These are phyloP conservation scores for Stentor coeruleus DNA, from an alignment of 73 alveolate species.

Conservation along the genomic window DNA sequence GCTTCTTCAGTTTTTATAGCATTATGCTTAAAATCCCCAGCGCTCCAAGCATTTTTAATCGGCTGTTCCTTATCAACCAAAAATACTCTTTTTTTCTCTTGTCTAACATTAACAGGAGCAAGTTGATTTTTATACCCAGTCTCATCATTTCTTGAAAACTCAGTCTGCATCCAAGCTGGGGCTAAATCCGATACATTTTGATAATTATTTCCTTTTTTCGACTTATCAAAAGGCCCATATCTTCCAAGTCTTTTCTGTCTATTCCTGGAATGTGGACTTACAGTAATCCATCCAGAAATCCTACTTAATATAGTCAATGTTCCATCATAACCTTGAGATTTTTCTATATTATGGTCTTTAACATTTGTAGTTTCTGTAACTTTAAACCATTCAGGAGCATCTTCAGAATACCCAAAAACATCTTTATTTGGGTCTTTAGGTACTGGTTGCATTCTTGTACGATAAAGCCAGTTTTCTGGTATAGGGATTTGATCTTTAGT, in stretches of 20 bases:
- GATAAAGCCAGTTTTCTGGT: no score
- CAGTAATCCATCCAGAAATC: neutral
- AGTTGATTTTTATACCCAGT: neutral
- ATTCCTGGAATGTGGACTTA: neutral
- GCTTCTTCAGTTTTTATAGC: neutral
- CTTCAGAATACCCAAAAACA: no score
- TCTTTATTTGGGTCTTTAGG: no score
- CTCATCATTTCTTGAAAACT: neutral
- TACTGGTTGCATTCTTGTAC: no score
- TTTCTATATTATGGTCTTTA: neutral
- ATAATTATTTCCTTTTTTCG: no score
- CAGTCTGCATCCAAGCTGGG: no score
- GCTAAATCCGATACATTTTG: no score
- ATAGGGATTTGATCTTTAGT: no score
- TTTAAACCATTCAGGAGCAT: neutral
- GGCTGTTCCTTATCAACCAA: neutral
- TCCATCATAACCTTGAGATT: neutral
- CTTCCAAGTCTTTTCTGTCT: neutral
- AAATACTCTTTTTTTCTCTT: neutral
- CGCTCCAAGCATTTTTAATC: neutral
- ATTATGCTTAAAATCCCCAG: conserved; percentile 11
- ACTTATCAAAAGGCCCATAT: neutral
- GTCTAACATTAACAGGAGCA: neutral
- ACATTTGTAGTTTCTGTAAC: neutral
- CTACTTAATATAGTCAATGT: neutral